Percentiles rank a stretch among this genome's conserved stretches.
phyloP scores from a whole-genome alignment of 169 alveolate species.

The Eimeria acervulina region DNA sequence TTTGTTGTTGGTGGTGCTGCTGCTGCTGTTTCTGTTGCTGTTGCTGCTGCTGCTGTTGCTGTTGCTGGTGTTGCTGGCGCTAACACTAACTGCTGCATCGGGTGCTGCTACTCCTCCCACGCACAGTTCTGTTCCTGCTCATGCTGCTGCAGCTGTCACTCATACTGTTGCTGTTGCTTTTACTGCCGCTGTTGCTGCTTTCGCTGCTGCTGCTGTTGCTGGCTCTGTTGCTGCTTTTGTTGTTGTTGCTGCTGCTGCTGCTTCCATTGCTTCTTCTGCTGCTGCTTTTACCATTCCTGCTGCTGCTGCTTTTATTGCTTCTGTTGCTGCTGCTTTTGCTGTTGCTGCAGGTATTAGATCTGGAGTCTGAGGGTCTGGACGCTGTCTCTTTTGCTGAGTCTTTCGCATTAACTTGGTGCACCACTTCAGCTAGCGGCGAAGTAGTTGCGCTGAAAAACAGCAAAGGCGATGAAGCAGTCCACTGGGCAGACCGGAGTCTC shows the following conservation, averaged over 20 bases:
- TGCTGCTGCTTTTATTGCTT: not conserved
- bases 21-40: not conserved
- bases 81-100: not conserved
- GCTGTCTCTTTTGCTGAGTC: constrained; percentile 63
- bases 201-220: not conserved
- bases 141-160: not conserved
- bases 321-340: not conserved
- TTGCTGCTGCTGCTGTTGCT: not conserved
- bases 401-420: constrained; percentile 78
- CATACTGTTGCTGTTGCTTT: not conserved
- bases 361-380: constrained; percentile 82
- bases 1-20: not conserved
- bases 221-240: not conserved
- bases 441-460: constrained; percentile 80
- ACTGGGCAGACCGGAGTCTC: constrained; percentile 73
- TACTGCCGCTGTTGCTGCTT: not conserved
- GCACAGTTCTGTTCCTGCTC: not conserved
- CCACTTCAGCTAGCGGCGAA: constrained; percentile 83
- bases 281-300: not conserved
- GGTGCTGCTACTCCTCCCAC: too few species aligned
- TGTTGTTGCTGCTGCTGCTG: not conserved
- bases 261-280: too few species aligned
- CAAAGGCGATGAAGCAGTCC: constrained; percentile 83
- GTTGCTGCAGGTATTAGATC: not conserved
- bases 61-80: not conserved